Percentiles rank a stretch among this genome's conserved stretches.
phyloP scores from a whole-genome alignment of 306 rosid genomes.

The Trifolium repens region DNA sequence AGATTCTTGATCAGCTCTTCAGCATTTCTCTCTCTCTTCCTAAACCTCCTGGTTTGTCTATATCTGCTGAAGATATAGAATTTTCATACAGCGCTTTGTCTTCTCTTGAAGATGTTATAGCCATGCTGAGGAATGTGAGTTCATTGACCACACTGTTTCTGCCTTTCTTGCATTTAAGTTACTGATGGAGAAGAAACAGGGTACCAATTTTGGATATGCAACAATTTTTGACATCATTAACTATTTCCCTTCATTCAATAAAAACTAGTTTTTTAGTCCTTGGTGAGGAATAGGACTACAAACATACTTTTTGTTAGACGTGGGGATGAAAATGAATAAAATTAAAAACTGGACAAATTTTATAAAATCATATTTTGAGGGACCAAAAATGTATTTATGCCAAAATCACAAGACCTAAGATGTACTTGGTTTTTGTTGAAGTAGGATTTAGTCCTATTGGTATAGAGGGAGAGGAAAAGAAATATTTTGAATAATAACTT shows the following conservation, averaged over 20 bases:
- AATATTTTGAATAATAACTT: too few species aligned
- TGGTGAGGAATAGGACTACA: background rate
- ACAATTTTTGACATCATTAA: background rate
- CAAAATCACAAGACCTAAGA: slow-evolving; percentile 21
- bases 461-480: too few species aligned
- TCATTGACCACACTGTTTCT: slow-evolving; percentile 33
- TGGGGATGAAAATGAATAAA: background rate
- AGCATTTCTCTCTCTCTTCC: slow-evolving; percentile 91
- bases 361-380: slow-evolving; percentile 3
- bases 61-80: slow-evolving; percentile 69
- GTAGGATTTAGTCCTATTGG: background rate
- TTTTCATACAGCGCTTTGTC: slow-evolving; percentile 85
- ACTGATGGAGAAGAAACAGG: slow-evolving; percentile 20
- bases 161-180: slow-evolving; percentile 40
- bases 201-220: background rate
- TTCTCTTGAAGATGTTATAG: slow-evolving; percentile 91
- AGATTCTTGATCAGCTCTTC: slow-evolving; percentile 93
- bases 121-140: slow-evolving; percentile 91
- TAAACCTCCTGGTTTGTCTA: slow-evolving; percentile 72
- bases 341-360: background rate
- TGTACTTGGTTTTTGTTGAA: slow-evolving; percentile 36
- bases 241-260: slow-evolving; percentile 12
- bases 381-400: background rate
- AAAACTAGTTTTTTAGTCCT: background rate
- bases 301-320: background rate